Evolutionary conservation across 2,329 filamentous ascomycete species (phyloP).

Genomic region (Fusarium sp.): DNA sequence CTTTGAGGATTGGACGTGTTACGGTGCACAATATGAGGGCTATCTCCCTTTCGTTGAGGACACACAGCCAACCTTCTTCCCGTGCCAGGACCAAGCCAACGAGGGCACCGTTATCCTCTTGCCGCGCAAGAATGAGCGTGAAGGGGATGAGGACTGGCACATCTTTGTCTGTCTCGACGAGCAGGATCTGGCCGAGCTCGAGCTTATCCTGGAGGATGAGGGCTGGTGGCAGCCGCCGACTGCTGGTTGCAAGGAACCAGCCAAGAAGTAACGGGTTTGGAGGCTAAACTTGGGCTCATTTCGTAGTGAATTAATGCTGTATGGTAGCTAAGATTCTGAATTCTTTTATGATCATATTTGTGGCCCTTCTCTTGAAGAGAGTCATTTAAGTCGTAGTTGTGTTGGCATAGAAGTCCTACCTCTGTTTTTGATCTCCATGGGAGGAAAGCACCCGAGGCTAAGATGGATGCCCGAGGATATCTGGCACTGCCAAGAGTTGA

Average conservation of each 20-base stretch:
- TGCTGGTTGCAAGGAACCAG: too few species aligned
- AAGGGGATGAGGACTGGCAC: constrained; percentile 19
- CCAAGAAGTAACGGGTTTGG: too few species aligned
- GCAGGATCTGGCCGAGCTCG: constrained; percentile 16
- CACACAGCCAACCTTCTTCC: constrained; percentile 24
- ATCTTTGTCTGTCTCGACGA: constrained; percentile 34
- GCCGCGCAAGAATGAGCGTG: constrained; percentile 21
- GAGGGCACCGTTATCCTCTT: constrained; percentile 42
- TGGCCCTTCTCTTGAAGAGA: too few species aligned
- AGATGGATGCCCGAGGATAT: too few species aligned
- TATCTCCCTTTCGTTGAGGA: constrained; percentile 22
- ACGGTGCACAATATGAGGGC: constrained; percentile 4
- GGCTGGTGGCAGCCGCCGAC: constrained; percentile 1
- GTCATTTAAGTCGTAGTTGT: too few species aligned
- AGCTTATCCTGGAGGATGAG: constrained; percentile 8
- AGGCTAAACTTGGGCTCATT: too few species aligned
- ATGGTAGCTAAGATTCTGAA: too few species aligned
- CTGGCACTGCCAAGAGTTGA: background rate
- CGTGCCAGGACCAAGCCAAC: constrained; percentile 27
- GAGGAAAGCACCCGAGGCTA: background rate
- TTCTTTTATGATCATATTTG: too few species aligned
- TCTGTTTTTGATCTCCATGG: too few species aligned
- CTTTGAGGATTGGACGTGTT: constrained; percentile 44
- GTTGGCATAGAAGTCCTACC: too few species aligned
- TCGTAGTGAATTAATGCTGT: too few species aligned